These are phyloP conservation scores for Talaromyces rugulosus DNA, from an alignment of 2,329 filamentous ascomycete species.

Conservation along the genomic window DNA sequence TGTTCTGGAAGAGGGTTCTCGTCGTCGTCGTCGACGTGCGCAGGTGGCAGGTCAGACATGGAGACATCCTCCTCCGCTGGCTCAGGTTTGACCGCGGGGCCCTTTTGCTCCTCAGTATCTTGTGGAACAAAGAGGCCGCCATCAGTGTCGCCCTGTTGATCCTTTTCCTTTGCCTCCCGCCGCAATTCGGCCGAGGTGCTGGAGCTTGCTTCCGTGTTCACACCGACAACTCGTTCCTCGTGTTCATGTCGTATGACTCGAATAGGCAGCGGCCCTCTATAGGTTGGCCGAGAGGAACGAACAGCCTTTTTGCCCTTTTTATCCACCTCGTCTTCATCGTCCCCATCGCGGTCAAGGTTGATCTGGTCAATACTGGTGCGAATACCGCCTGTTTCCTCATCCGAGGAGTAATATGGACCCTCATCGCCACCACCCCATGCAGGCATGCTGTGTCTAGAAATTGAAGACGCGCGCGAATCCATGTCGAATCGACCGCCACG, in stretches of 20 bases:
- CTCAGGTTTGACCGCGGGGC: slow-evolving; percentile 49
- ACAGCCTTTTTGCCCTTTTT: slow-evolving; percentile 32
- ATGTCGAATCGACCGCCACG: slow-evolving; percentile 18
- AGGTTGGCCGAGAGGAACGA: slow-evolving; percentile 20
- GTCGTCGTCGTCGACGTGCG: slow-evolving; percentile 22
- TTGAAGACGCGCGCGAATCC: slow-evolving; percentile 24
- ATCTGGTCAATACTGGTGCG: slow-evolving; percentile 56
- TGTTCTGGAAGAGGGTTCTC: slow-evolving; percentile 25
- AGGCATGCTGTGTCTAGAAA: slow-evolving; percentile 24
- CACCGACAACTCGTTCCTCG: slow-evolving; percentile 49
- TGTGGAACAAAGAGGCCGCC: slow-evolving; percentile 31
- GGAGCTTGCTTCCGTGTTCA: slow-evolving; percentile 52
- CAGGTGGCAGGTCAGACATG: slow-evolving; percentile 26
- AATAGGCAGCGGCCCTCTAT: slow-evolving; percentile 45
- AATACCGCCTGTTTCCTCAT: slow-evolving; percentile 40
- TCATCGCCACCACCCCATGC: slow-evolving; percentile 17
- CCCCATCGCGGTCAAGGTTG: slow-evolving; percentile 52
- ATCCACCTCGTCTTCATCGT: slow-evolving; percentile 22
- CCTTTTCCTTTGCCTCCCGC: slow-evolving; percentile 30
- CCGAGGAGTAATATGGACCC: slow-evolving; percentile 33
- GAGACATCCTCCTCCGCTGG: slow-evolving; percentile 45
- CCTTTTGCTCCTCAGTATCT: slow-evolving; percentile 29
- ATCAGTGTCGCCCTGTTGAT: slow-evolving; percentile 20
- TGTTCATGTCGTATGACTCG: slow-evolving; percentile 55
- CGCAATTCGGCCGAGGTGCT: slow-evolving; percentile 41